Conservation (phyloP, 2,329 filamentous ascomycete species). For the Mycosphaerella sp. region DNA sequence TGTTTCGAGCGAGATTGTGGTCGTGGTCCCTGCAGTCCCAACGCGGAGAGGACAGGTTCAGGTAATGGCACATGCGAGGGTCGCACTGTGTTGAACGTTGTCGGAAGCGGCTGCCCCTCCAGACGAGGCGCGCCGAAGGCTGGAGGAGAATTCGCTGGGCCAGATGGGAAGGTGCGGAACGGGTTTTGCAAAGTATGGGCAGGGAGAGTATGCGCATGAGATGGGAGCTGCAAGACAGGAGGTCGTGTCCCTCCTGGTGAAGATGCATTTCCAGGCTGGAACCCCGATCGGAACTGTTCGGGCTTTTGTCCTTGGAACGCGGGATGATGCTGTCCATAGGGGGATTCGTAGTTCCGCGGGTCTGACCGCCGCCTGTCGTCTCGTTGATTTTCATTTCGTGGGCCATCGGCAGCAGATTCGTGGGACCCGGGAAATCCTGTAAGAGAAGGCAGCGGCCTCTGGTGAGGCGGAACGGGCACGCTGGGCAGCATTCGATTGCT, state of each 20-base stretch:
- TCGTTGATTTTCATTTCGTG: background rate
- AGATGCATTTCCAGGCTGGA: background rate
- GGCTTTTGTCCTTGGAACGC: constrained; percentile 31
- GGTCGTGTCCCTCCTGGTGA: background rate
- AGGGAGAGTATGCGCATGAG: background rate
- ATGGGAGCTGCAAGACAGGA: background rate
- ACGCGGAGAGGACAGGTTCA: constrained; percentile 4
- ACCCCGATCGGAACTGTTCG: constrained; percentile 3
- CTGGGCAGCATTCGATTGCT: background rate
- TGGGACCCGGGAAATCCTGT: background rate
- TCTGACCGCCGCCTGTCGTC: background rate
- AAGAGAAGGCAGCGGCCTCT: constrained; percentile 2
- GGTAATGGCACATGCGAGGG: constrained; percentile 4
- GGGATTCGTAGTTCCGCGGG: constrained; percentile 32
- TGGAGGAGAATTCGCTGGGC: background rate
- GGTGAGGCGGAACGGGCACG: background rate
- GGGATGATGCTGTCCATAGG: constrained; percentile 40
- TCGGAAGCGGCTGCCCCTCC: background rate
- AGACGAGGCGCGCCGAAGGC: background rate
- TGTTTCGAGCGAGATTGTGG: constrained; percentile 2
- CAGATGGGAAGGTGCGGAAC: constrained; percentile 4
- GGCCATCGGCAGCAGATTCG: background rate
- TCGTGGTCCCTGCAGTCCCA: constrained; percentile 3
- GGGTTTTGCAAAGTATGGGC: constrained; percentile 3
- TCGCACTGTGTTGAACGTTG: background rate